Evolutionary conservation across 2,329 filamentous ascomycete species (phyloP).

Genomic region (Endocalyx cinctus): DNA sequence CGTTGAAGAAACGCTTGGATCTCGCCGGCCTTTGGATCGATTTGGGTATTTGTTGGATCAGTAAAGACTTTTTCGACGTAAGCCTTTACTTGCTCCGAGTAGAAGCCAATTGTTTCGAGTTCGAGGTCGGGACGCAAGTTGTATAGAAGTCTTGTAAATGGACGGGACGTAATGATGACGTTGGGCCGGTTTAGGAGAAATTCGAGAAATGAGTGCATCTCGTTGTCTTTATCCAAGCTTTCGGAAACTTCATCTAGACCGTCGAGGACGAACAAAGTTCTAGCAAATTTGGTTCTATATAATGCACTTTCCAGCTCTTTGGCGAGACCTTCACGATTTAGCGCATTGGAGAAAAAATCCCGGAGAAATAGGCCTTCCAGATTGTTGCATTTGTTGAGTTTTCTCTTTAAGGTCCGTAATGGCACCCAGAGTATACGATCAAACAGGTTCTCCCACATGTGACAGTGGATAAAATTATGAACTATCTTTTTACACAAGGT

Average conservation of each 20-base stretch:
- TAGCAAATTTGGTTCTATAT: not conserved
- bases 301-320: not conserved
- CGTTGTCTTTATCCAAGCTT: constrained; percentile 8
- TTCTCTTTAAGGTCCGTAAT: constrained; percentile 2
- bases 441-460: constrained; percentile 3
- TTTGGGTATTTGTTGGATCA: no score
- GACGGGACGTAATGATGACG: constrained; percentile 37
- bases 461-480: constrained; percentile 7
- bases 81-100: constrained; percentile 26
- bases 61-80: constrained; percentile 24
- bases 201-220: constrained; percentile 20
- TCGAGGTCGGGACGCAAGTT: constrained; percentile 26
- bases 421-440: constrained; percentile 6
- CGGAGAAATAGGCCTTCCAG: not conserved
- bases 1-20: constrained; percentile 29
- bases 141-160: constrained; percentile 14
- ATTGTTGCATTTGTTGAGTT: not conserved
- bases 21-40: constrained; percentile 11
- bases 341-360: not conserved
- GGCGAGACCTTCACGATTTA: not conserved
- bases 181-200: constrained; percentile 27
- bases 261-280: constrained; percentile 36
- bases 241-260: constrained; percentile 37
- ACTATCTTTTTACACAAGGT: constrained; percentile 11
- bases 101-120: constrained; percentile 36